phyloP scores from a whole-genome alignment of 1,284 basidiomycete genomes.

The Leccinum subatratum region DNA sequence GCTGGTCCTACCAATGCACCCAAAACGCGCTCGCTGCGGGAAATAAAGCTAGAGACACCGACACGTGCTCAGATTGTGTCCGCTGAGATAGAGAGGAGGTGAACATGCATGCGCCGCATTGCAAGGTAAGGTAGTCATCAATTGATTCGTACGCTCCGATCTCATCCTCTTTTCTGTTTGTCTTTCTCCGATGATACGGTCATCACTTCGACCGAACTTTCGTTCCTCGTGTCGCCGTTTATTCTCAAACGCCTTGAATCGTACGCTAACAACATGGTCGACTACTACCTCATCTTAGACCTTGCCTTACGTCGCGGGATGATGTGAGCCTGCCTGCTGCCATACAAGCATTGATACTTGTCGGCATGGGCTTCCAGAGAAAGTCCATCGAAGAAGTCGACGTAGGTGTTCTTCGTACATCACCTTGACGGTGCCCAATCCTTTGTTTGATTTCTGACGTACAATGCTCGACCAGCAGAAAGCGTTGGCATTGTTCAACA shows the following conservation, averaged over 20 bases:
- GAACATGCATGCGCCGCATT: background rate
- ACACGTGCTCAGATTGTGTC: constrained; percentile 52
- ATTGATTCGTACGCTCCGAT: background rate
- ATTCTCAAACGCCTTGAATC: constrained; percentile 95
- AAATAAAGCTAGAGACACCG: constrained; percentile 92
- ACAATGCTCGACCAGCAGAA: constrained; percentile 43
- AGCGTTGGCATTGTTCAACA: constrained; percentile 85
- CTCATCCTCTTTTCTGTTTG: background rate
- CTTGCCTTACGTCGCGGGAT: constrained; percentile 68
- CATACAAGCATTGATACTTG: constrained; percentile 81
- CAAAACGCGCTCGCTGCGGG: constrained; percentile 77
- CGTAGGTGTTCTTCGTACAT: constrained; percentile 37
- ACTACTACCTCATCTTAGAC: constrained; percentile 95
- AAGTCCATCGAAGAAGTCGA: constrained; percentile 90
- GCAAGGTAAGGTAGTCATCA: constrained; percentile 36
- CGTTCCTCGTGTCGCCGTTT: constrained; percentile 64
- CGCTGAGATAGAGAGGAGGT: no score
- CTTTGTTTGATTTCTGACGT: constrained; percentile 11
- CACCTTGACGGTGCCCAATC: background rate
- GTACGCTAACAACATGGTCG: constrained; percentile 93
- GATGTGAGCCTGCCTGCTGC: constrained; percentile 68
- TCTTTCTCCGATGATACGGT: constrained; percentile 34
- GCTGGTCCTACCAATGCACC: constrained; percentile 47
- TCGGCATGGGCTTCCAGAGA: constrained; percentile 87
- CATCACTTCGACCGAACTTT: constrained; percentile 63